phyloP scores from a whole-genome alignment of 306 rosid species.

The Gynostemma pentaphyllum region DNA sequence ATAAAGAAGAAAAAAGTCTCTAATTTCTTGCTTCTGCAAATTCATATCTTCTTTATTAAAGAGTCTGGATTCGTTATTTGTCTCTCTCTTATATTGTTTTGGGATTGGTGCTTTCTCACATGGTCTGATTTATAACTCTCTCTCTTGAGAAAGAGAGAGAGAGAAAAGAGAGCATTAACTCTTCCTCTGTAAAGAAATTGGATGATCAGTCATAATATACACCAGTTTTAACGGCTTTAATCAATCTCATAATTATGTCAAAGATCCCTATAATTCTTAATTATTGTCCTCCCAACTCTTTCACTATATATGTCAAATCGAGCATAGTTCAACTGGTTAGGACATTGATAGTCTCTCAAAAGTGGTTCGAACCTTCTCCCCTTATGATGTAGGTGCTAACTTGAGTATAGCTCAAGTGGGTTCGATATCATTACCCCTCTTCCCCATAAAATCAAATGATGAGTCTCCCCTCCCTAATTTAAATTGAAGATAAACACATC shows the following conservation, averaged over 20 bases:
- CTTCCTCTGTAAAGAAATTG: background rate
- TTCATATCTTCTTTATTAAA: background rate
- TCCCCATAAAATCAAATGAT: too few relatives aligned
- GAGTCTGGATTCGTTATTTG: background rate
- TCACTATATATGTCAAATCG: too few relatives aligned
- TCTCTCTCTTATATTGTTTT: background rate
- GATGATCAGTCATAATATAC: background rate
- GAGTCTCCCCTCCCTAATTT: too few relatives aligned
- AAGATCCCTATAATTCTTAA: background rate
- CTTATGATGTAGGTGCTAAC: too few relatives aligned
- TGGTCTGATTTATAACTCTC: background rate
- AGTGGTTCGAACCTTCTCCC: too few relatives aligned
- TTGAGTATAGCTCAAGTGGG: too few relatives aligned
- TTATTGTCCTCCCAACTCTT: background rate
- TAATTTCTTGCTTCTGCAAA: too few relatives aligned
- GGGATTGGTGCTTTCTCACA: conserved; percentile 12
- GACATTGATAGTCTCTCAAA: too few relatives aligned
- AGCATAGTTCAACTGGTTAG: too few relatives aligned
- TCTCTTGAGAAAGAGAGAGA: background rate
- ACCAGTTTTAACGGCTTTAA: conserved; percentile 8
- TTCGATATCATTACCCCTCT: too few relatives aligned
- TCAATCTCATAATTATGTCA: conserved; percentile 1
- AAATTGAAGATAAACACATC: too few relatives aligned
- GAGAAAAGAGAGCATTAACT: conserved; percentile 1
- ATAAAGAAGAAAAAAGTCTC: background rate